A percentile compares a stretch with the other conserved stretches of the same genome.
Conservation (phyloP, 176 grass and related monocot genomes). For the Phoenix roebelenii region DNA sequence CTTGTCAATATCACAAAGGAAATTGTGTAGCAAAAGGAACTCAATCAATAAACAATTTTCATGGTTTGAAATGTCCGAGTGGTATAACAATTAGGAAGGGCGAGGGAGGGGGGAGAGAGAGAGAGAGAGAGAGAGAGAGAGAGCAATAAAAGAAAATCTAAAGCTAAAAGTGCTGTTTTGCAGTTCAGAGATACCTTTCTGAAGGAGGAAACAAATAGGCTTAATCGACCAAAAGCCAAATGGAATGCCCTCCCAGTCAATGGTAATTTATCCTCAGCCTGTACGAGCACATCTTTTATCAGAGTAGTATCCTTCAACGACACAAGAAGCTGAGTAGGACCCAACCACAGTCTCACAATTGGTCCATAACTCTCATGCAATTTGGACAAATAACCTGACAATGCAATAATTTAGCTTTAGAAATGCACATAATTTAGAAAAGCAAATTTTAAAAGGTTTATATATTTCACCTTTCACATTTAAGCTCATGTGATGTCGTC, state of each 20-base stretch:
- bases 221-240: slow-evolving; percentile 80
- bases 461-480: no score
- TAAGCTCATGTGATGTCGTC: no score
- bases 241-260: slow-evolving; percentile 66
- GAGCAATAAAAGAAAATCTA: no score
- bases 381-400: slow-evolving; percentile 61
- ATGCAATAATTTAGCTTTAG: slow-evolving; percentile 9
- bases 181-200: slow-evolving; percentile 46
- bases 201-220: slow-evolving; percentile 63
- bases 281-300: slow-evolving; percentile 65
- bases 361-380: slow-evolving; percentile 80
- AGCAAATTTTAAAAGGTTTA: no score
- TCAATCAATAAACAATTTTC: no score
- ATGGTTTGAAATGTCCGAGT: no score
- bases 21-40: no score
- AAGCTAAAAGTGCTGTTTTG: no score
- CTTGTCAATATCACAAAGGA: no score
- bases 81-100: no score
- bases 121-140: no score
- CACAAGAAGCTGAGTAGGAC: slow-evolving; percentile 81
- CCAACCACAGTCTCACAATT: slow-evolving; percentile 70
- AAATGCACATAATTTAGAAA: slow-evolving; percentile 14
- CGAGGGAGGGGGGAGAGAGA: no score
- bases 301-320: slow-evolving; percentile 67
- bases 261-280: slow-evolving; percentile 84